phyloP scores from a whole-genome alignment of 2,329 filamentous ascomycete genomes.

The Talaromyces marneffei region DNA sequence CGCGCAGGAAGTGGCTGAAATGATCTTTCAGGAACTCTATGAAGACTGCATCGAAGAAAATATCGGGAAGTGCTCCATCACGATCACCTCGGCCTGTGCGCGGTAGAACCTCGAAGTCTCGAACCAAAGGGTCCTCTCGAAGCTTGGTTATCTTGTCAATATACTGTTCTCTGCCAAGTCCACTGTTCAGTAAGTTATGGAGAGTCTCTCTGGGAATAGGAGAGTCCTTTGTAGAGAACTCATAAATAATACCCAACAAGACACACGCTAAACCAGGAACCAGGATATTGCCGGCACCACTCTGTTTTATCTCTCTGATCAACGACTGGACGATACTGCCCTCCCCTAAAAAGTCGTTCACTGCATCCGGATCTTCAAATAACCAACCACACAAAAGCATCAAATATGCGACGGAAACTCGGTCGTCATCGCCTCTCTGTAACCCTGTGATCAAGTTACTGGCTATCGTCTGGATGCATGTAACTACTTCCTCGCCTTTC shows the following conservation, averaged over 20 bases:
- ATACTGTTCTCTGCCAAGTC: constrained; percentile 80
- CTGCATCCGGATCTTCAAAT: constrained; percentile 83
- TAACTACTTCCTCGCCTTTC: constrained; percentile 89
- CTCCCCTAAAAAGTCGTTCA: constrained; percentile 88
- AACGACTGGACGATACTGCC: constrained; percentile 87
- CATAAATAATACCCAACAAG: constrained; percentile 82
- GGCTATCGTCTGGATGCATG: constrained; percentile 81
- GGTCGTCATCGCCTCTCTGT: constrained; percentile 68
- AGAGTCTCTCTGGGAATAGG: constrained; percentile 76
- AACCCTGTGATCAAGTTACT: constrained; percentile 79
- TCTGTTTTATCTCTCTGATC: constrained; percentile 65
- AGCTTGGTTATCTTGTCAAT: constrained; percentile 73
- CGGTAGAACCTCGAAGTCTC: constrained; percentile 83
- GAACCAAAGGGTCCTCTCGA: constrained; percentile 68
- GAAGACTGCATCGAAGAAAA: constrained; percentile 80
- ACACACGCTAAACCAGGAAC: constrained; percentile 78
- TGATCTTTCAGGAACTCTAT: constrained; percentile 96
- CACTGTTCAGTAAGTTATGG: constrained; percentile 68
- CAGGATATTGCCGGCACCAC: constrained; percentile 56
- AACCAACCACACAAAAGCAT: constrained; percentile 87
- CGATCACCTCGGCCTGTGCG: constrained; percentile 56
- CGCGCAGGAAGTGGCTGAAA: constrained; percentile 75
- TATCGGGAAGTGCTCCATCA: constrained; percentile 61
- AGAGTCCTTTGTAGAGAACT: constrained; percentile 96
- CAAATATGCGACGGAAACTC: constrained; percentile 75